Base-by-base conservation (phyloP, 148 eudicot genomes). In the Linanthus parryae region DNA sequence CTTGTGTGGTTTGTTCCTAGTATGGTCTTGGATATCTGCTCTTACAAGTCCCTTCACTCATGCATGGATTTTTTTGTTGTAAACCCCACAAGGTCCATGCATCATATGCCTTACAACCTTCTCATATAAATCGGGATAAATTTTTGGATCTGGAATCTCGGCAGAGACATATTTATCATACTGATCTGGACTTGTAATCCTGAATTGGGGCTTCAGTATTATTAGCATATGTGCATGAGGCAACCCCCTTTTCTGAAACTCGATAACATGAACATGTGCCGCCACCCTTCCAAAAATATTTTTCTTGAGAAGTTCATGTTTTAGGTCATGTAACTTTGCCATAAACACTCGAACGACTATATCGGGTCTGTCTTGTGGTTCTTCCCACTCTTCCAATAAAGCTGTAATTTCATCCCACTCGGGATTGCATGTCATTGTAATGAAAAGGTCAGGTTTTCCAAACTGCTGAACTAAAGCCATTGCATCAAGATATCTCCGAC, bases 161-260 rank as follows among this genome's bases (percentile, higher is more conserved):
- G 31, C 31, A 13, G 17, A 23, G 3, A 46, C 51, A 46, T 6
- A 46, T 24, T 24, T 25, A 16, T 46, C 51, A 46, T 20, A 46
- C 0, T 30, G 25, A 2, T 57, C 47, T 37, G 49, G 47, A 3
- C 15, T 34, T 1, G 14, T 13, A 10, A 57, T 46, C 37, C 46
- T 63, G 35, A 26, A 44, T 0, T 30, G n/a, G 0, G 28, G 4
- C 13, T 61, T 25, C 17, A 68, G 17, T 5, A 68, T 68, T 3
- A 68, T 3, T 8, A 61, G 28, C 8, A 61, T 13, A 21, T 61
- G 63, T 11, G 30, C 55, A 36, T 66, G 59, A 0, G 61, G 56
- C 0, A 53, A 16, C 0, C 58, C 59, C n/a, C 61, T 34, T 15
- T 66, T 66, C 13, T 58, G 70, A 36, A 58, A 58, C 23, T 66